Evolutionary conservation across 495 filamentous ascomycete species (phyloP), one percentile per base, ranked within the genome.

Genomic region (Xylaria flabelliformis): DNA sequence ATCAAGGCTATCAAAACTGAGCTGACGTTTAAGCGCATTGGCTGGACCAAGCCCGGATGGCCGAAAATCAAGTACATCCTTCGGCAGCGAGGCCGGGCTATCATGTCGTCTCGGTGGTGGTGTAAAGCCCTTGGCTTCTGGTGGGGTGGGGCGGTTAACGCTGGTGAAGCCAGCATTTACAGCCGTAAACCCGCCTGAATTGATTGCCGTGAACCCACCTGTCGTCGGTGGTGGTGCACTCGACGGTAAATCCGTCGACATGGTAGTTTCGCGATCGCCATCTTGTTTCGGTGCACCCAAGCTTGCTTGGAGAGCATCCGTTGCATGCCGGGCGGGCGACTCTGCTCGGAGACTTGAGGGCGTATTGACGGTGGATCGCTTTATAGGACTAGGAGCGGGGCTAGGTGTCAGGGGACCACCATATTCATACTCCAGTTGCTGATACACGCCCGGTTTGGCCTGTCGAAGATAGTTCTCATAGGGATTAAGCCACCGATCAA

Each of bases 371-470:
- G 88, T 86, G 2, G 90, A 88, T 73, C 91, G 91, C 81, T 97
- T 97, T 80, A 95, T 85, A 12, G 95, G 94, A 46, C 94, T 97
- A 24, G 89, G 89, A 12, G 90, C 91, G 5, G 95, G 94, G n/a
- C 95, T 97, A 13, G 96, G 95, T 0, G 95, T 98, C 59, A 94
- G 89, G 17, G 95, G 95, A 1, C 96, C 96, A 74, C 97, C 97
- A 79, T 97, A 92, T 80, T 98, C 94, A 44, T 92, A 86, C 76
- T 99, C 97, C 36, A 98, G 85, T 80, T 97, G 94, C 79, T 97
- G 94, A 74, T 97, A 95, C 2, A 99, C 94, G n/a, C 94, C 93
- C 6, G 97, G 96, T 80, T 98, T 99, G 53, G 94, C 95, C 41
- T 94, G 85, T 56, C 91, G 89, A 36, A 99, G 86, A 78, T 97